A percentile compares a stretch with the other conserved stretches of the same genome.
These are phyloP conservation scores for Wallemia ichthyophaga DNA, from an alignment of 1,284 basidiomycete species.

Conservation along the genomic window DNA sequence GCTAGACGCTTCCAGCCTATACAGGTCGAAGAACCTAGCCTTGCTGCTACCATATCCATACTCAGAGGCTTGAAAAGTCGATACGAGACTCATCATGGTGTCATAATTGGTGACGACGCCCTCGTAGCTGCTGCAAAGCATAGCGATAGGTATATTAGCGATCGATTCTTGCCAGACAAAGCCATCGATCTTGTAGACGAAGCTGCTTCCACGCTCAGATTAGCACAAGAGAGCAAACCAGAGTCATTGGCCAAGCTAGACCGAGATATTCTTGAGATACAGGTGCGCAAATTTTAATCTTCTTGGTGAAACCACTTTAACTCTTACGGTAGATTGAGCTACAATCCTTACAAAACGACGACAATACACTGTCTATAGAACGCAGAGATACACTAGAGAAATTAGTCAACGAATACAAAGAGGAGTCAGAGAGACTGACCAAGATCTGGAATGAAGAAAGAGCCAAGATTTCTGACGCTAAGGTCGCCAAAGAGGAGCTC, in stretches of 20 bases:
- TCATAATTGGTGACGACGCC: conserved; percentile 60
- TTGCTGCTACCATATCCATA: conserved; percentile 61
- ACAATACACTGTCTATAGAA: conserved; percentile 47
- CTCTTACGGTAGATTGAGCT: conserved; percentile 40
- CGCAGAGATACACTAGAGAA: conserved; percentile 34
- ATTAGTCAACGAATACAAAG: conserved; percentile 28
- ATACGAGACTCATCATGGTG: conserved; percentile 70
- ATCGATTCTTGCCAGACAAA: conserved; percentile 65
- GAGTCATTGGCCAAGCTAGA: conserved; percentile 56
- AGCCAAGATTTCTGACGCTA: conserved; percentile 38
- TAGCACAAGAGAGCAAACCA: conserved; percentile 72
- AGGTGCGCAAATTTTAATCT: conserved; percentile 6
- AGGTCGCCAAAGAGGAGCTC: conserved; percentile 43
- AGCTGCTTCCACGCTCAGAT: conserved; percentile 53
- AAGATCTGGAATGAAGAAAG: conserved; percentile 49
- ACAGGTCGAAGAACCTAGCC: conserved; percentile 54
- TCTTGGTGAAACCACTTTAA: background rate
- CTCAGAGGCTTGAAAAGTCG: conserved; percentile 52
- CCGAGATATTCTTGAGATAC: conserved; percentile 46
- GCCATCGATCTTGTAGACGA: conserved; percentile 63
- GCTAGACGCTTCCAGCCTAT: conserved; percentile 73
- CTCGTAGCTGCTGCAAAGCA: conserved; percentile 35
- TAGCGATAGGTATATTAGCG: conserved; percentile 43
- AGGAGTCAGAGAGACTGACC: conserved; percentile 30
- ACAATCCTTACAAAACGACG: conserved; percentile 64